Percentiles rank a stretch among this genome's conserved stretches.
phyloP scores from a whole-genome alignment of 2,329 filamentous ascomycete genomes.

The Curvularia eragrostidis region DNA sequence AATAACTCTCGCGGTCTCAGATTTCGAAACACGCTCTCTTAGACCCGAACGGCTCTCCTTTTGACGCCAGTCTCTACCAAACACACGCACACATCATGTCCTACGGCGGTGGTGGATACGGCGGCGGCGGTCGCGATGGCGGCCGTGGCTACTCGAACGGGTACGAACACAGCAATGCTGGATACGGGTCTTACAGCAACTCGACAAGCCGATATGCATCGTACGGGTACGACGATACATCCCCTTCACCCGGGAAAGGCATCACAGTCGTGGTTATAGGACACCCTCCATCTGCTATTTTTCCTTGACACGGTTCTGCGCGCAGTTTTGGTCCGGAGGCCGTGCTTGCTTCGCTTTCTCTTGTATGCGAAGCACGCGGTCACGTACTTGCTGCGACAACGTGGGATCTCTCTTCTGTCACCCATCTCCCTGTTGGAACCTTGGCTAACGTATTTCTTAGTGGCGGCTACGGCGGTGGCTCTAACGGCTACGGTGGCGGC shows the following conservation, averaged over 20 bases:
- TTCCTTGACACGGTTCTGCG: constrained; percentile 39
- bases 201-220: constrained; percentile 55
- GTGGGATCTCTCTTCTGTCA: constrained; percentile 39
- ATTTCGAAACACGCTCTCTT: constrained; percentile 32
- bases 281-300: constrained; percentile 40
- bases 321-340: constrained; percentile 37
- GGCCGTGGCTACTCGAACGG: constrained; percentile 62
- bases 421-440: constrained; percentile 6
- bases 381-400: constrained; percentile 39
- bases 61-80: constrained; percentile 46
- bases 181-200: constrained; percentile 54
- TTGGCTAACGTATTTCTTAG: constrained; percentile 42
- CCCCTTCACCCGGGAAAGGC: constrained; percentile 50
- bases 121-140: constrained; percentile 55
- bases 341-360: constrained; percentile 30
- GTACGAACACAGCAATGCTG: constrained; percentile 55
- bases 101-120: constrained; percentile 66
- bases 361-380: constrained; percentile 30
- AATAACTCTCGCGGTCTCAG: constrained; percentile 21
- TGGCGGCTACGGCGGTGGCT: constrained; percentile 48
- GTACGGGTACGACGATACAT: constrained; percentile 52
- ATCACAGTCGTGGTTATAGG: constrained; percentile 47
- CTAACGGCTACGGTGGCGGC: constrained; percentile 62
- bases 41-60: constrained; percentile 23
- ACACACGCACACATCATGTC: constrained; percentile 64